These are phyloP conservation scores for Lyophyllum semitale DNA, from an alignment of 768 basidiomycete species.

Conservation along the genomic window DNA sequence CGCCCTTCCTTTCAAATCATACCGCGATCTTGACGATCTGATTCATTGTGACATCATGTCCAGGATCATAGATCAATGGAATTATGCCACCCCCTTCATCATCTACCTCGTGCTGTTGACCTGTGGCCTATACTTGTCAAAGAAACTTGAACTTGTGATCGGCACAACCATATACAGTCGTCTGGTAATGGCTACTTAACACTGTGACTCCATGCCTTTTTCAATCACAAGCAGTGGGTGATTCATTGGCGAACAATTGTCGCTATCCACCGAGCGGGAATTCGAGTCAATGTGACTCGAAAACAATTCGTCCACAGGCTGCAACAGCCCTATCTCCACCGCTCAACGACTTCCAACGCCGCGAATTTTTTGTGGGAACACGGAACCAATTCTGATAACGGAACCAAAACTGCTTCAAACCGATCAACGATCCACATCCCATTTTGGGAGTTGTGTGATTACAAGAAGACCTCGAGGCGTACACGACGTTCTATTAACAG, in stretches of 20 bases:
- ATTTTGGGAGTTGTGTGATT: conserved; percentile 9
- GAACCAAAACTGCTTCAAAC: too few species aligned
- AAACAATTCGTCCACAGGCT: neutral
- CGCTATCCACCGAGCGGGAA: neutral
- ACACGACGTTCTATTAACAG: conserved; percentile 42
- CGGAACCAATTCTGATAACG: conserved; percentile 16
- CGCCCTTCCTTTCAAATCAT: neutral
- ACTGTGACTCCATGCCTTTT: neutral
- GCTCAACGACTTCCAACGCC: conserved; percentile 1
- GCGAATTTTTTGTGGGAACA: conserved; percentile 2
- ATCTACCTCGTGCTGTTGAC: neutral
- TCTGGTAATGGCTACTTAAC: too few species aligned
- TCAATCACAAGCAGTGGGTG: neutral
- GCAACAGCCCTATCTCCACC: neutral
- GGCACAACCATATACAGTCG: neutral
- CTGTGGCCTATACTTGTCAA: neutral
- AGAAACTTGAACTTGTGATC: neutral
- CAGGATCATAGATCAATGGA: neutral
- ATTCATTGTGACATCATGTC: neutral
- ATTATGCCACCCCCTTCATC: neutral
- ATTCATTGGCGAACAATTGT: neutral
- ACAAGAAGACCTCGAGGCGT: conserved; percentile 29
- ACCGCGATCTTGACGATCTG: neutral
- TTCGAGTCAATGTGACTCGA: neutral
- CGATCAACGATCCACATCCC: conserved; percentile 6